Conservation (phyloP, 148 eudicot species). For the Camellia granthamiana region DNA sequence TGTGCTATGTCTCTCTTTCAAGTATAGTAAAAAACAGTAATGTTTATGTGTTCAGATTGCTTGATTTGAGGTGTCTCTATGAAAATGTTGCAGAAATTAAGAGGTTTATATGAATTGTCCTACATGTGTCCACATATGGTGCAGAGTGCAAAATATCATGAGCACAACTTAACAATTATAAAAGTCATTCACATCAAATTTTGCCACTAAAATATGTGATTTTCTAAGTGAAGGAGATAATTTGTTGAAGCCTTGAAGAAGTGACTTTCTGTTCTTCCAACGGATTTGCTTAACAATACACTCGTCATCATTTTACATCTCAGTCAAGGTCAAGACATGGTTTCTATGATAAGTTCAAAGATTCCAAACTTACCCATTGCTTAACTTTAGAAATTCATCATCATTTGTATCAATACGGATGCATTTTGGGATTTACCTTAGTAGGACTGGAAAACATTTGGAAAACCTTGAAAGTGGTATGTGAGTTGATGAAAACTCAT, state of each 20-base stretch:
- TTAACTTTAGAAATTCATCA: not conserved
- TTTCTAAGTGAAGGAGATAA: not conserved
- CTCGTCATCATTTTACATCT: not conserved
- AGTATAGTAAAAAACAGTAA: not conserved
- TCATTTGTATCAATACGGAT: too few species aligned
- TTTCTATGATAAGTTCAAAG: too few species aligned
- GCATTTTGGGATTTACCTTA: too few species aligned
- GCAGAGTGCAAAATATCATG: not conserved
- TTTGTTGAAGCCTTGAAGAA: not conserved
- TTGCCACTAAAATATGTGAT: not conserved
- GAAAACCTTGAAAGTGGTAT: too few species aligned
- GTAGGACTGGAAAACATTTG: too few species aligned
- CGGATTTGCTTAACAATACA: not conserved
- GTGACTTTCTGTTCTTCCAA: not conserved
- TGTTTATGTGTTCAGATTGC: not conserved
- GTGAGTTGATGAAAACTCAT: too few species aligned
- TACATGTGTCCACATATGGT: not conserved
- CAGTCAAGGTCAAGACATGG: not conserved
- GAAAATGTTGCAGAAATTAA: not conserved
- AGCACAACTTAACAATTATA: not conserved
- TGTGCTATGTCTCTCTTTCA: not conserved
- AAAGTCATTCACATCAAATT: not conserved
- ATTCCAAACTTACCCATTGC: not conserved
- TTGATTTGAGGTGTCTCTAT: not conserved
- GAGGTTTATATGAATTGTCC: not conserved